These are phyloP conservation scores for Pyrus bretschneideri DNA, from an alignment of 306 rosid genomes.

Conservation along the genomic window DNA sequence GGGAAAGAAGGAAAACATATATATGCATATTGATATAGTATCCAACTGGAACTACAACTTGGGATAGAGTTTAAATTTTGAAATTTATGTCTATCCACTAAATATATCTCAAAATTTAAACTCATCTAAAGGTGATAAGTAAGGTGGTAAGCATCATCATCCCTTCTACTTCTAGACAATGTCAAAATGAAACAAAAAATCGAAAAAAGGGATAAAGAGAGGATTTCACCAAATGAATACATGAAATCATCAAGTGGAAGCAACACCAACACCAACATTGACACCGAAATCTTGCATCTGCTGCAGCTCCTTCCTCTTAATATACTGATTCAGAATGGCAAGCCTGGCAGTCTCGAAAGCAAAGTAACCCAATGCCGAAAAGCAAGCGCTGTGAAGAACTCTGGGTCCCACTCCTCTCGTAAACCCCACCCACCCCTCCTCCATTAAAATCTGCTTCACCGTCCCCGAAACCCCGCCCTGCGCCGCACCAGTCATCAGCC, in stretches of 20 bases:
- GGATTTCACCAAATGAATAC: background rate
- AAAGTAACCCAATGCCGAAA: conserved; percentile 84
- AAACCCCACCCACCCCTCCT: conserved; percentile 81
- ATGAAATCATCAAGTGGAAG: conserved; percentile 35
- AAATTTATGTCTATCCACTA: too few species aligned
- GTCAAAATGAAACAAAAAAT: background rate
- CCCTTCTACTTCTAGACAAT: too few species aligned
- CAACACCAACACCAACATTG: conserved; percentile 1
- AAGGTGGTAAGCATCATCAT: too few species aligned
- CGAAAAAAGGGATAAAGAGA: background rate
- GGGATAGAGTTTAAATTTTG: background rate
- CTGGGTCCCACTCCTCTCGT: conserved; percentile 91
- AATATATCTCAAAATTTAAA: too few species aligned
- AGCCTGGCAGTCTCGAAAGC: conserved; percentile 94
- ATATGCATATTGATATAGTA: background rate
- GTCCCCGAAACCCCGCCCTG: conserved; percentile 53
- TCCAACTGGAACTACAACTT: background rate
- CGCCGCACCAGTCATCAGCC: conserved; percentile 76
- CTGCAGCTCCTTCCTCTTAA: conserved; percentile 44
- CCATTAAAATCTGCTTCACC: conserved; percentile 54
- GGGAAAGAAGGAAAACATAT: too few species aligned
- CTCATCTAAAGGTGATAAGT: too few species aligned
- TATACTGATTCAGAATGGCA: conserved; percentile 45
- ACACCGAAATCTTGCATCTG: conserved; percentile 25
- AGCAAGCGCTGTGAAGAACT: conserved; percentile 85